Conservation (phyloP, 495 filamentous ascomycete species). For the Penicillium desertorum region DNA sequence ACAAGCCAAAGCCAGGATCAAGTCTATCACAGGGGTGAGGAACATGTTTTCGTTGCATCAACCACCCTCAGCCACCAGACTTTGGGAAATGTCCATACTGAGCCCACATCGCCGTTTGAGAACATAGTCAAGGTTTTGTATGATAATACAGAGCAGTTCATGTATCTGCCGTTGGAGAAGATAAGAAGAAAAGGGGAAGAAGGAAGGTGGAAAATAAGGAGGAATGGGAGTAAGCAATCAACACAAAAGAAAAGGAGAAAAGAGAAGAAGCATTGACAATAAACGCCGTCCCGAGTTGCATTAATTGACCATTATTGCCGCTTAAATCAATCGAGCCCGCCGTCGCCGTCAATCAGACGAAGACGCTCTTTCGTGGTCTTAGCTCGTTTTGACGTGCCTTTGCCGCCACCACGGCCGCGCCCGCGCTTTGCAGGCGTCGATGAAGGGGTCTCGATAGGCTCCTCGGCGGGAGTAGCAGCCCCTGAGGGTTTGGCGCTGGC, state of each 20-base stretch:
- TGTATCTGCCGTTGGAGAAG: slow-evolving; percentile 18
- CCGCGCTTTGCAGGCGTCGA: slow-evolving; percentile 54
- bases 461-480: slow-evolving; percentile 74
- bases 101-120: slow-evolving; percentile 1
- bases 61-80: neutral
- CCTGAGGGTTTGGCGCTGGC: slow-evolving; percentile 75
- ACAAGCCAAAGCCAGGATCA: slow-evolving; percentile 7
- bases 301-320: slow-evolving; percentile 20
- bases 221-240: slow-evolving; percentile 4
- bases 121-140: slow-evolving; percentile 21
- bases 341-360: slow-evolving; percentile 79
- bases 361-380: slow-evolving; percentile 89
- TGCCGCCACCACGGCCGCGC: slow-evolving; percentile 46
- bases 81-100: slow-evolving; percentile 6
- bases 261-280: slow-evolving; percentile 15
- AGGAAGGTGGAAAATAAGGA: slow-evolving; percentile 16
- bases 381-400: slow-evolving; percentile 72
- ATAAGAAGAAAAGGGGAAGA: slow-evolving; percentile 15
- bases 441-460: slow-evolving; percentile 45
- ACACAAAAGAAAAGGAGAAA: slow-evolving; percentile 14
- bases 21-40: neutral
- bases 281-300: slow-evolving; percentile 38
- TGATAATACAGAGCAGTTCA: slow-evolving; percentile 35
- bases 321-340: slow-evolving; percentile 41
- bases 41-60: slow-evolving; percentile 1